Conservation (phyloP, 345 rosid genomes). For the Isatis tinctoria region DNA sequence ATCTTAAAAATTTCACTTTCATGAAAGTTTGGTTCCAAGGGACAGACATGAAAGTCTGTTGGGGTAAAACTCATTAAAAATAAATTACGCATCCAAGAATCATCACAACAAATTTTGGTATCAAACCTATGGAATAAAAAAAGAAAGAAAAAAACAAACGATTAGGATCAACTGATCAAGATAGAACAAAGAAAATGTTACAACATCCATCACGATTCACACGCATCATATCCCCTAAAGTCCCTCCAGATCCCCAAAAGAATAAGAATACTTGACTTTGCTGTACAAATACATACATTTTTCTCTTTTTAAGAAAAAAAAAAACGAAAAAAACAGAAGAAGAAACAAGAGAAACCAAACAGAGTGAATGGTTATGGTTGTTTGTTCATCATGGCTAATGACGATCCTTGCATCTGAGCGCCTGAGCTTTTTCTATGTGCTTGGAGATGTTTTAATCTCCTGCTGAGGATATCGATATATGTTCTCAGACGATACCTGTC, state of each 20-base stretch:
- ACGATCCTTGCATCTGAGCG: constrained; percentile 44
- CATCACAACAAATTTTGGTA: background rate
- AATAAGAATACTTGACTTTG: constrained; percentile 32
- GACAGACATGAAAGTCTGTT: background rate
- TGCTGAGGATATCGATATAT: constrained; percentile 68
- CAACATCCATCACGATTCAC: constrained; percentile 31
- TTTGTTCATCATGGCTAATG: constrained; percentile 36
- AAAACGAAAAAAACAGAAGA: background rate
- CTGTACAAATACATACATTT: constrained; percentile 52
- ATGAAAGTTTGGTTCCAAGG: background rate
- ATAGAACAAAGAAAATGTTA: constrained; percentile 29
- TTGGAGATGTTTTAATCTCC: constrained; percentile 54
- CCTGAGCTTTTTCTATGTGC: constrained; percentile 49
- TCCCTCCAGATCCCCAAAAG: constrained; percentile 39
- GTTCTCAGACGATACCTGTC: constrained; percentile 60
- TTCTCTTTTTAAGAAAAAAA: background rate
- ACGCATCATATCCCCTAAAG: constrained; percentile 11
- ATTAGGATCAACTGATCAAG: constrained; percentile 7
- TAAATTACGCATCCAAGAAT: background rate
- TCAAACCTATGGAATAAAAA: background rate
- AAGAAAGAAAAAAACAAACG: background rate
- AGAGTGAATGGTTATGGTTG: background rate
- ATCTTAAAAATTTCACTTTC: background rate
- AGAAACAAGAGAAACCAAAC: background rate
- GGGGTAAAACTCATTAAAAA: background rate